These are phyloP conservation scores for Zygosaccharomyces rouxii DNA, from an alignment of 805 yeast genomes.

Conservation along the genomic window DNA sequence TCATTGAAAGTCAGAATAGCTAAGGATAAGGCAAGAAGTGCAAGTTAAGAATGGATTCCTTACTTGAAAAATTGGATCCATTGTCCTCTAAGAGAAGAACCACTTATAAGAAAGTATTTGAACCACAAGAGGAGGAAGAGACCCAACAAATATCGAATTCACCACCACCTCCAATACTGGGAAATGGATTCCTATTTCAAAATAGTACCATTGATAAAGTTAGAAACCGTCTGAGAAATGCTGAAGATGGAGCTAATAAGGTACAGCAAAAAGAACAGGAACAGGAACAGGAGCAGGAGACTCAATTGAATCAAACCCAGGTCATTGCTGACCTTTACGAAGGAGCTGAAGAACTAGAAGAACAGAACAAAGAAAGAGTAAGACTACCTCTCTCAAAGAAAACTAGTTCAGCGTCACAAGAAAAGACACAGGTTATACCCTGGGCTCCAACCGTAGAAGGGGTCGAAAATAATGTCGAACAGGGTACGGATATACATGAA, in stretches of 20 bases:
- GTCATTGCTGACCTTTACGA: constrained; percentile 21
- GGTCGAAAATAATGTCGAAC: not conserved
- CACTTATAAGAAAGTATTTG: constrained; percentile 22
- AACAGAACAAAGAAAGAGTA: not conserved
- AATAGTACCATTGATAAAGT: constrained; percentile 20
- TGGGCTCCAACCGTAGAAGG: not conserved
- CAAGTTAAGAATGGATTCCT: constrained; percentile 23
- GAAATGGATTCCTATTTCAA: constrained; percentile 26
- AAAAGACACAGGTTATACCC: not conserved
- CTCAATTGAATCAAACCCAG: constrained; percentile 10
- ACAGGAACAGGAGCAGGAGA: not conserved
- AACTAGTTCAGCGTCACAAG: not conserved
- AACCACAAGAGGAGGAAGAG: constrained; percentile 10
- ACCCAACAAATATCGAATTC: constrained; percentile 1
- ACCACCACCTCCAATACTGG: constrained; percentile 12
- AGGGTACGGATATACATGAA: not conserved
- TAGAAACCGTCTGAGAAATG: constrained; percentile 23
- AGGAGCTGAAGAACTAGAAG: constrained; percentile 22
- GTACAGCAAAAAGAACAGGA: not conserved
- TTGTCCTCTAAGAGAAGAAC: constrained; percentile 21
- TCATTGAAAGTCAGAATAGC: not conserved
- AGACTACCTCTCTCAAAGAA: not conserved
- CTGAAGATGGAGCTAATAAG: not conserved
- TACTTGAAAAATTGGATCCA: constrained; percentile 18
- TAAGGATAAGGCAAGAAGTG: not conserved